phyloP scores from a whole-genome alignment of 2,329 filamentous ascomycete genomes.

The Colletotrichum echinochloae region DNA sequence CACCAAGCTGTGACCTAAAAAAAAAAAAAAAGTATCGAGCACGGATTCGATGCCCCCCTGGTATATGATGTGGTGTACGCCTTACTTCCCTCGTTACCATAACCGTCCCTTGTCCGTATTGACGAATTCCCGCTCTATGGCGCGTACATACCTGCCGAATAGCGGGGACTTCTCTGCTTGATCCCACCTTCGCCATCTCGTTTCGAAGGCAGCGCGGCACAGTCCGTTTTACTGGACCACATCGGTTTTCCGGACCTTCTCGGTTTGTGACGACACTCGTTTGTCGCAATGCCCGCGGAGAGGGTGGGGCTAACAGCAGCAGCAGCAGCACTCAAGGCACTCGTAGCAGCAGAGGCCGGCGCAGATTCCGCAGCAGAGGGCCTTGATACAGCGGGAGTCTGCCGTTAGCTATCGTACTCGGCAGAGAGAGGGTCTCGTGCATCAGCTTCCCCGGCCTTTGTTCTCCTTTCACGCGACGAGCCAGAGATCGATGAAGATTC shows the following conservation, averaged over 20 bases:
- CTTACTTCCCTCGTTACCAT: not conserved
- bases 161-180: not conserved
- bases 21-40: not conserved
- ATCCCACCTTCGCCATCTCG: not conserved
- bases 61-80: slow-evolving; percentile 32
- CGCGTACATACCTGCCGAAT: not conserved
- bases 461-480: not conserved
- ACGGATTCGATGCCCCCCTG: slow-evolving; percentile 24
- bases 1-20: slow-evolving; percentile 6
- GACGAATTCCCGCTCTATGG: no score
- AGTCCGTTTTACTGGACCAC: not conserved
- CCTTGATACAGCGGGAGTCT: slow-evolving; percentile 43
- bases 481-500: not conserved
- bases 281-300: not conserved
- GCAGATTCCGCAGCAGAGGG: slow-evolving; percentile 55
- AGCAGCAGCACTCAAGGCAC: slow-evolving; percentile 49
- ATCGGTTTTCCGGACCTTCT: not conserved
- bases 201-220: not conserved
- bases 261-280: not conserved
- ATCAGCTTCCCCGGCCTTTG: slow-evolving; percentile 20
- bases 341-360: slow-evolving; percentile 56
- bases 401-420: slow-evolving; percentile 23
- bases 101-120: not conserved
- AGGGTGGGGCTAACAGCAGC: slow-evolving; percentile 28
- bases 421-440: slow-evolving; percentile 4